Evolutionary conservation across 176 grass and related monocot genomes (phyloP).

Genomic region (Metroxylon sagu): DNA sequence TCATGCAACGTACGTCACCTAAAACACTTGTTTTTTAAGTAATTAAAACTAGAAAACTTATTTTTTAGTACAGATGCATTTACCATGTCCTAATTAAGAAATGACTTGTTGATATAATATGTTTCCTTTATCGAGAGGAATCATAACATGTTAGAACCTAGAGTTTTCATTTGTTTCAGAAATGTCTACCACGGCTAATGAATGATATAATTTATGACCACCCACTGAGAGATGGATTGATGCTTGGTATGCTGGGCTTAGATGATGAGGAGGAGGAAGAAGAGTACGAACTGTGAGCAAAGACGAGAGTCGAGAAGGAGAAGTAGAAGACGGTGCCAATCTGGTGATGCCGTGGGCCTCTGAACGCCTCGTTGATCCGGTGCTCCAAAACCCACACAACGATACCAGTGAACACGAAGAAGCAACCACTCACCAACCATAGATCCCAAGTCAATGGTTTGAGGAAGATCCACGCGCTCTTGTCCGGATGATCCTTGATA

Average conservation of each 20-base stretch:
- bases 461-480: slow-evolving; percentile 71
- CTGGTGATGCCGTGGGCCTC: slow-evolving; percentile 31
- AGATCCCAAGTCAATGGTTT: slow-evolving; percentile 42
- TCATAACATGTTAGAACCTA: no score
- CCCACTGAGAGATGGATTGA: no score
- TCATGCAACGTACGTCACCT: no score
- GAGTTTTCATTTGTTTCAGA: no score
- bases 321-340: slow-evolving; percentile 31
- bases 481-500: slow-evolving; percentile 34
- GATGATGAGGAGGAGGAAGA: not conserved
- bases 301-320: slow-evolving; percentile 29
- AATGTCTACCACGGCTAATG: no score
- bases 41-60: no score
- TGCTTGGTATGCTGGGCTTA: not conserved
- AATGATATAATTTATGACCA: no score
- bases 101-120: no score
- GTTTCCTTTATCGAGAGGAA: no score
- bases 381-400: slow-evolving; percentile 75
- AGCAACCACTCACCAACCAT: slow-evolving; percentile 49
- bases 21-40: no score
- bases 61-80: no score
- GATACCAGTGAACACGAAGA: slow-evolving; percentile 59
- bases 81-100: no score
- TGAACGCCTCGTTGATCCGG: slow-evolving; percentile 55
- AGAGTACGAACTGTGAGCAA: slow-evolving; percentile 11